Conservation (phyloP, 2,329 filamentous ascomycete species). For the Fusarium duplospermum region DNA sequence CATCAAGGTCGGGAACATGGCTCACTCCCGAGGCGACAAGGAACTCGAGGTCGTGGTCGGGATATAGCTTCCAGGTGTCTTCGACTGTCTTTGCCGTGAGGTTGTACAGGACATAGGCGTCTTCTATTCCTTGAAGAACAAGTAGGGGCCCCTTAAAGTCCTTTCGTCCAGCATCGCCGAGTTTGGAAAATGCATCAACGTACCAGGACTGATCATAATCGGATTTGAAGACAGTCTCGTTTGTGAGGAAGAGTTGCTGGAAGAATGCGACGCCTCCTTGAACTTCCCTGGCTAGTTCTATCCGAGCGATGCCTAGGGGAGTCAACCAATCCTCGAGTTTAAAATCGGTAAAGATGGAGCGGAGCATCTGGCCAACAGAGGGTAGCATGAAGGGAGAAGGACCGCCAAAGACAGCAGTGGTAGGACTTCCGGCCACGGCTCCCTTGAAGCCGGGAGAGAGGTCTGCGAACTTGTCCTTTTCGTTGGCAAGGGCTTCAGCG, state of each 20-base stretch:
- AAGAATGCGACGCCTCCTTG: slow-evolving; percentile 2
- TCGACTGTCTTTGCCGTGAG: slow-evolving; percentile 12
- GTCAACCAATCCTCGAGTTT: slow-evolving; percentile 25
- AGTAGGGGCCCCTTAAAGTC: slow-evolving; percentile 50
- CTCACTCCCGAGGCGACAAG: slow-evolving; percentile 15
- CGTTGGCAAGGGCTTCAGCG: slow-evolving; percentile 43
- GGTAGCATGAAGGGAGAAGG: neutral
- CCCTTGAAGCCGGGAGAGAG: slow-evolving; percentile 50
- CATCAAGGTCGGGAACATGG: slow-evolving; percentile 24
- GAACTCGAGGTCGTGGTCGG: slow-evolving; percentile 26
- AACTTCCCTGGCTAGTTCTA: slow-evolving; percentile 8
- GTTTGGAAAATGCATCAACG: slow-evolving; percentile 1
- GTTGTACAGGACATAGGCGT: slow-evolving; percentile 30
- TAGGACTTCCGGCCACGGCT: slow-evolving; percentile 47
- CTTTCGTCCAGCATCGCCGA: slow-evolving; percentile 41
- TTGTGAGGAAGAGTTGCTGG: neutral
- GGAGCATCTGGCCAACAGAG: neutral
- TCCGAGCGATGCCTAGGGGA: slow-evolving; percentile 20
- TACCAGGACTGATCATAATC: slow-evolving; percentile 8
- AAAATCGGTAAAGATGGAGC: slow-evolving; percentile 26
- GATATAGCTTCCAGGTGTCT: slow-evolving; percentile 25
- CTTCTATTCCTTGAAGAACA: slow-evolving; percentile 49
- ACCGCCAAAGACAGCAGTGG: slow-evolving; percentile 31
- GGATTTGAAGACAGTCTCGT: neutral
- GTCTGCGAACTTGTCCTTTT: slow-evolving; percentile 36